Evolutionary conservation across 345 rosid species (phyloP).

Genomic region (Raphanus sativus): DNA sequence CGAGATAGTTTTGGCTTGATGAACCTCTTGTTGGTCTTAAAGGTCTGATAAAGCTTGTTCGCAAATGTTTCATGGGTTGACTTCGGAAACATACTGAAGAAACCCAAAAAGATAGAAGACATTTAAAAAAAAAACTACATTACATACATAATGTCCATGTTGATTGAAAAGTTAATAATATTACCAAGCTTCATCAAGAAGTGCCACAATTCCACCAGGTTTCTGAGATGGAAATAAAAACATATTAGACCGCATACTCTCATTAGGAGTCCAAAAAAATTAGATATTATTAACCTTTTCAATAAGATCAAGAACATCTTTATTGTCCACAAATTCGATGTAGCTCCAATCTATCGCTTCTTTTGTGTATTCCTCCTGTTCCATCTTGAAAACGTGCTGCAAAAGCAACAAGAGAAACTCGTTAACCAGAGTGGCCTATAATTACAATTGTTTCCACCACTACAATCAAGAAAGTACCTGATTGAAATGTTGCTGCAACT

Average conservation of each 20-base stretch:
- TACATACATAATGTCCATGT: neutral
- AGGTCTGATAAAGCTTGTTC: constrained; percentile 93
- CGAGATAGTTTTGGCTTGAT: constrained; percentile 94
- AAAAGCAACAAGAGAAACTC: neutral
- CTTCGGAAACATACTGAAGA: constrained; percentile 94
- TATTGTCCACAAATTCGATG: constrained; percentile 16
- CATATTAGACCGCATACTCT: neutral
- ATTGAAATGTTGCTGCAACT: constrained; percentile 20
- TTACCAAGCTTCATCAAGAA: constrained; percentile 91
- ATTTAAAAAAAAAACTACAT: neutral
- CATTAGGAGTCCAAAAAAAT: neutral
- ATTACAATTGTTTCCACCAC: neutral
- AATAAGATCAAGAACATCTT: constrained; percentile 14
- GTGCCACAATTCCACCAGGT: constrained; percentile 82
- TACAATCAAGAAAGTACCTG: neutral
- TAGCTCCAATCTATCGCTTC: constrained; percentile 23
- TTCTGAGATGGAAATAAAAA: constrained; percentile 45
- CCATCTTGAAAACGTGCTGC: constrained; percentile 23
- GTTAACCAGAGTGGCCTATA: neutral
- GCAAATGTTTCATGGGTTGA: constrained; percentile 97
- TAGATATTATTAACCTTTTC: neutral
- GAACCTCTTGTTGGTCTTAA: constrained; percentile 80
- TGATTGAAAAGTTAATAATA: neutral
- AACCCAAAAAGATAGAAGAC: neutral
- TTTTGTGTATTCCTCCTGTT: constrained; percentile 10